Percentiles rank a stretch among this genome's conserved stretches.
Conservation (phyloP, 2,329 filamentous ascomycete species). For the Neocucurbitaria cava region DNA sequence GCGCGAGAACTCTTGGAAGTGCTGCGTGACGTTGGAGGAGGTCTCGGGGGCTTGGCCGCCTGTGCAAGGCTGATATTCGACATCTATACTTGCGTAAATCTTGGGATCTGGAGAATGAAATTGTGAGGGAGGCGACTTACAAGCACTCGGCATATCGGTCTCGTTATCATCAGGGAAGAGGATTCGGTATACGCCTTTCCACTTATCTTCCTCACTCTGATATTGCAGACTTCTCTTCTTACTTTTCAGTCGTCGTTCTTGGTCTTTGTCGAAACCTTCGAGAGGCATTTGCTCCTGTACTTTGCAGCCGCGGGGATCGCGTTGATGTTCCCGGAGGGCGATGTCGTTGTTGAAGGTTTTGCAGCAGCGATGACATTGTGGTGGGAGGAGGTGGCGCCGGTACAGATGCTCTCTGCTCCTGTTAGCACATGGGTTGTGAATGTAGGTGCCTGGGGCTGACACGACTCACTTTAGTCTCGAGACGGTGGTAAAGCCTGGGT, state of each 20-base stretch:
- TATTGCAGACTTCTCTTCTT: conserved; percentile 28
- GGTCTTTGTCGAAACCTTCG: conserved; percentile 35
- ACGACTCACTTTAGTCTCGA: conserved; percentile 28
- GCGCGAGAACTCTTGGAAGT: conserved; percentile 33
- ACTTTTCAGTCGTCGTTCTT: conserved; percentile 34
- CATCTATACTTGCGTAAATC: conserved; percentile 17
- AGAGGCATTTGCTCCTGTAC: conserved; percentile 25
- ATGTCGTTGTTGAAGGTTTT: conserved; percentile 27
- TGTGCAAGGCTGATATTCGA: conserved; percentile 25
- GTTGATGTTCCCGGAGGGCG: conserved; percentile 30
- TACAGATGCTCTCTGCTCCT: conserved; percentile 30
- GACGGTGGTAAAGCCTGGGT: conserved; percentile 33
- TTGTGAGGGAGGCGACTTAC: conserved; percentile 12
- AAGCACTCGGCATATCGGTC: conserved; percentile 30
- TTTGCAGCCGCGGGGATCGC: conserved; percentile 28
- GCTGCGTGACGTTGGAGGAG: conserved; percentile 19
- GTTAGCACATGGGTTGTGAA: neutral
- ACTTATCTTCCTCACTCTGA: conserved; percentile 33
- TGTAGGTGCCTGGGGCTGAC: neutral
- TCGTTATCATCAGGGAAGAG: conserved; percentile 33
- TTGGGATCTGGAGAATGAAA: too few relatives aligned
- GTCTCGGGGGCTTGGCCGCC: conserved; percentile 5
- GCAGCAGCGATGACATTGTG: conserved; percentile 34
- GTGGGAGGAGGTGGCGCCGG: conserved; percentile 31
- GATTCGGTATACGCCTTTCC: conserved; percentile 33